Percentiles rank a stretch among this genome's conserved stretches.
Conservation (phyloP, 192 early-diverging fungal genomes). For the Pilaira anomala region DNA sequence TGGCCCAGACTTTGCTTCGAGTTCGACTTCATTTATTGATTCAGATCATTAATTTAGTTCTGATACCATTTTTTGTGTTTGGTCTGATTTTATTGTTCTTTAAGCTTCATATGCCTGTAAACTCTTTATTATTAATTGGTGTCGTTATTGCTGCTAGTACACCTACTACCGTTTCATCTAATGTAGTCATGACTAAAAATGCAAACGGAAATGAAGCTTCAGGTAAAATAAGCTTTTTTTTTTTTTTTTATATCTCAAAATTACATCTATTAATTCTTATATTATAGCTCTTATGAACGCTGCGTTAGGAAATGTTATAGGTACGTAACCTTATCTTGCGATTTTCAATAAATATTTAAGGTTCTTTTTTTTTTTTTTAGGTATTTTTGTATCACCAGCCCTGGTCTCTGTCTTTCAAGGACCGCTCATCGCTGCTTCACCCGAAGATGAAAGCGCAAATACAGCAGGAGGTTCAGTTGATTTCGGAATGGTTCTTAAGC, state of each 20-base stretch:
- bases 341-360: background rate
- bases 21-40: slow-evolving; percentile 57
- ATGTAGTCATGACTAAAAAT: slow-evolving; percentile 74
- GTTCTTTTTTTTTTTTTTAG: slow-evolving; percentile 11
- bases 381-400: slow-evolving; percentile 55
- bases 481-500: slow-evolving; percentile 47
- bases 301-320: slow-evolving; percentile 60
- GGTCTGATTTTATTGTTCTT: slow-evolving; percentile 51
- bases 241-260: background rate
- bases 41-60: slow-evolving; percentile 55
- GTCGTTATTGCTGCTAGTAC: slow-evolving; percentile 61
- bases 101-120: slow-evolving; percentile 43
- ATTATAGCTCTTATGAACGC: slow-evolving; percentile 60
- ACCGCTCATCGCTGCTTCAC: slow-evolving; percentile 16
- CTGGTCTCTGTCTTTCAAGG: slow-evolving; percentile 50
- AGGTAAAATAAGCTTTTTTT: slow-evolving; percentile 15
- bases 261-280: background rate
- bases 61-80: slow-evolving; percentile 61
- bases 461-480: slow-evolving; percentile 32
- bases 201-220: slow-evolving; percentile 63
- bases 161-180: slow-evolving; percentile 74
- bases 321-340: background rate
- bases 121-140: slow-evolving; percentile 55
- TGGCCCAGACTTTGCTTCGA: slow-evolving; percentile 33
- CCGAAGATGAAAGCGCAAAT: slow-evolving; percentile 18